Evolutionary conservation across 768 basidiomycete genomes (phyloP).

Genomic region (Phanerochaete carnosa): DNA sequence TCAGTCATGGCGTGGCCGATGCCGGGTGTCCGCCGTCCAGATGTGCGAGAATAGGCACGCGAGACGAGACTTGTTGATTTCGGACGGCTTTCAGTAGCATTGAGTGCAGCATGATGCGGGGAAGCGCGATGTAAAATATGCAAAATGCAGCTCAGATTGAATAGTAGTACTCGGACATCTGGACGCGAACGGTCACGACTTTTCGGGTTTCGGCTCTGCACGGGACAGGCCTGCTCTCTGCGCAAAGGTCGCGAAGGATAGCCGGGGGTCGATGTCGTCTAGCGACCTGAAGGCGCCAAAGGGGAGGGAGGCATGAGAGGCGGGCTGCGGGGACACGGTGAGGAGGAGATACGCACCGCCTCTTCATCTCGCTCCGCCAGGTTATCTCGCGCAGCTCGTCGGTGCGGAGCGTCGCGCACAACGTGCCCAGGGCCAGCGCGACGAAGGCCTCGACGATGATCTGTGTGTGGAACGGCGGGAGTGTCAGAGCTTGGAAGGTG

Average conservation of each 20-base stretch:
- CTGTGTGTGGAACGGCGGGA: conserved; percentile 32
- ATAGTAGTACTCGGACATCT: conserved; percentile 8
- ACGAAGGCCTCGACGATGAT: conserved; percentile 64
- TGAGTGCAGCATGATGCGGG: too few species aligned
- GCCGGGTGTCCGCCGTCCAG: too few species aligned
- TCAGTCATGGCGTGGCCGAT: too few species aligned
- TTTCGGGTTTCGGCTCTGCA: neutral
- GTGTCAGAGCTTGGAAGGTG: neutral
- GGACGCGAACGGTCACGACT: conserved; percentile 1
- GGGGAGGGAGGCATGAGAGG: neutral
- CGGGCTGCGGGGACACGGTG: neutral
- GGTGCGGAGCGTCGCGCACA: conserved; percentile 71
- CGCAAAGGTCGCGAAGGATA: conserved; percentile 23
- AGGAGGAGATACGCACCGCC: conserved; percentile 45
- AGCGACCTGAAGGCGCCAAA: conserved; percentile 10
- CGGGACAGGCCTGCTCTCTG: conserved; percentile 21
- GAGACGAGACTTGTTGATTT: too few species aligned
- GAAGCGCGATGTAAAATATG: too few species aligned
- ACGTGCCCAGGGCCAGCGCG: conserved; percentile 61
- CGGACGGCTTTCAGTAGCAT: too few species aligned
- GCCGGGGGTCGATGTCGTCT: conserved; percentile 21
- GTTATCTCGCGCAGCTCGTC: conserved; percentile 75
- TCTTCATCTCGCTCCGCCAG: conserved; percentile 88
- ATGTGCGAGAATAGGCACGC: too few species aligned
- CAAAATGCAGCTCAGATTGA: neutral